A percentile compares a stretch with the other conserved stretches of the same genome.
Evolutionary conservation across 192 early-diverging fungal genomes (phyloP).

Genomic region (Umbelopsis sp.): DNA sequence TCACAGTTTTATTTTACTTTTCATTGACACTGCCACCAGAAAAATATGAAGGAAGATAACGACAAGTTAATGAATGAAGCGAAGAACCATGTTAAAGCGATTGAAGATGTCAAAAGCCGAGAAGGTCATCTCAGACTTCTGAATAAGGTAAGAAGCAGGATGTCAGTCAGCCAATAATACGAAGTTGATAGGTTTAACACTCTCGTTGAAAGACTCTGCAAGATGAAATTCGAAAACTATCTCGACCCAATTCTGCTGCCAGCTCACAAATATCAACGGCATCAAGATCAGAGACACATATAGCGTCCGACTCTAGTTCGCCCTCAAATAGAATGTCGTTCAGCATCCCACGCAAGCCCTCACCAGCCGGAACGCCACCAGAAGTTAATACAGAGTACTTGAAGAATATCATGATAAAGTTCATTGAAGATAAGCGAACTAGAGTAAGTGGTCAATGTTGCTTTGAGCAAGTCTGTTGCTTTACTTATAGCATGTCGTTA

Average conservation of each 20-base stretch:
- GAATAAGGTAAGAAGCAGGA: conserved; percentile 62
- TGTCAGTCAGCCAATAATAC: background rate
- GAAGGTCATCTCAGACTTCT: conserved; percentile 70
- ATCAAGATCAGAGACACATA: background rate
- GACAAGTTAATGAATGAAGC: background rate
- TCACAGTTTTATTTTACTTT: background rate
- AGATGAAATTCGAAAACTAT: conserved; percentile 78
- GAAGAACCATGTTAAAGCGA: conserved; percentile 53
- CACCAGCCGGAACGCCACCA: background rate
- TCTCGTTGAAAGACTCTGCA: conserved; percentile 62
- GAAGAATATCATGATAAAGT: conserved; percentile 73
- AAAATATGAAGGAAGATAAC: conserved; percentile 34
- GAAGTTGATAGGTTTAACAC: background rate
- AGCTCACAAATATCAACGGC: background rate
- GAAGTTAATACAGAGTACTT: conserved; percentile 72
- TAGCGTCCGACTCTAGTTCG: background rate
- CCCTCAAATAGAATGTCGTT: conserved; percentile 11
- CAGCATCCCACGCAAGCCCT: background rate
- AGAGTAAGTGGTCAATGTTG: conserved; percentile 51
- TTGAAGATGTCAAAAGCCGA: conserved; percentile 67
- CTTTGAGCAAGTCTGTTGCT: background rate
- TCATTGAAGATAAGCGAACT: conserved; percentile 73
- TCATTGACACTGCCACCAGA: background rate
- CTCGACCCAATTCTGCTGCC: conserved; percentile 34
- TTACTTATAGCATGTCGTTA: background rate